Base-by-base conservation (phyloP, 1,284 basidiomycete genomes). In the Naganishia liquefaciens region DNA sequence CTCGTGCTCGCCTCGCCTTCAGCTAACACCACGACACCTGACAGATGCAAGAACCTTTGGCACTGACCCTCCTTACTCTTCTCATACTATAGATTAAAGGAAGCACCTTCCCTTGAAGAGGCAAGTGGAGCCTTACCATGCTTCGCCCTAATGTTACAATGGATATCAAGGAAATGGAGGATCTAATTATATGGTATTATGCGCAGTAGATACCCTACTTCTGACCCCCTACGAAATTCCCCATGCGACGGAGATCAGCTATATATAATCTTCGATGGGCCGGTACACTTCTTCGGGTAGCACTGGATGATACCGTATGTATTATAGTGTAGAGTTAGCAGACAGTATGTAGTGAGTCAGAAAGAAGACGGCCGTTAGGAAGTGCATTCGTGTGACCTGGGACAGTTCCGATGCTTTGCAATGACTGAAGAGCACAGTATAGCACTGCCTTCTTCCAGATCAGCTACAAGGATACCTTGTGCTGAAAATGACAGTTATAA, bases 31-130 rank as follows among this genome's bases (percentile, higher is more conserved):
- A 21, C 42, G 17, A 17, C 42, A 44, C 42, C 42, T 44, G 6
- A 21, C 42, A 44, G 42, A 44, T 44, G 42, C 42, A 44, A 44
- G 6, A 17, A 44, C 42, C 42, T 44, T 21, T 21, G 42, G 4
- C 42, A 44, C n/a, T 44, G 42, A 44, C 42, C 42, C 42, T 44
- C 42, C 42, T 44, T 44, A 44, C 42, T 44, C 42, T 44, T 44
- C 42, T 17, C 15, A 44, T 33, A 44, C 42, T 44, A 21, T 44
- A 44, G 15, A 44, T 21, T 44, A 15, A 44, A 44, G 42, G 42
- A 44, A 44, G n/a, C 42, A 44, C 5, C n/a, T 44, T 44, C 42
- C 42, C 42, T 21, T 44, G 42, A 44, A 44, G 42, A 44, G 6
- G 42, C 42, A 21, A 44, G 5, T 44, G n/a, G 42, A 44, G 42